These are phyloP conservation scores for Porodaedalea pini DNA, from an alignment of 1,284 basidiomycete species.

Conservation along the genomic window DNA sequence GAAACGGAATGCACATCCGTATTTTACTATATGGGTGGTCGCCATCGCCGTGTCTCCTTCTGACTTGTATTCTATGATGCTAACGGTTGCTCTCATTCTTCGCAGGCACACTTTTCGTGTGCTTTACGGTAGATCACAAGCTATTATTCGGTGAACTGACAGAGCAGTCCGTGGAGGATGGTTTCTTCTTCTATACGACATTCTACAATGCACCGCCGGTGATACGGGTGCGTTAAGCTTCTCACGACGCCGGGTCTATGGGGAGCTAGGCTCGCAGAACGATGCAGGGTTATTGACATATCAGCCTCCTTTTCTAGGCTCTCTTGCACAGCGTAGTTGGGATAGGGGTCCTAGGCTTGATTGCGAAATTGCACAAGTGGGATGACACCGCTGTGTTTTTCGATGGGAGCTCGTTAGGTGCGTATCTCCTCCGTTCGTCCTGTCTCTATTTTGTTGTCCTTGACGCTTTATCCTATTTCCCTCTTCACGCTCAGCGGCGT, in stretches of 20 bases:
- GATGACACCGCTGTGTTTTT: constrained; percentile 90
- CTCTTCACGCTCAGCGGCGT: constrained; percentile 48
- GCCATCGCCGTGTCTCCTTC: not conserved
- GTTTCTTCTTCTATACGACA: constrained; percentile 82
- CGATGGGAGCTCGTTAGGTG: constrained; percentile 82
- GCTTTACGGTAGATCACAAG: constrained; percentile 81
- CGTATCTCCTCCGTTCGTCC: constrained; percentile 22
- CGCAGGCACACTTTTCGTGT: constrained; percentile 82
- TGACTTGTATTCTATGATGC: constrained; percentile 9
- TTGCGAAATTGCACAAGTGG: constrained; percentile 81
- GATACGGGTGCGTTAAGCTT: constrained; percentile 63
- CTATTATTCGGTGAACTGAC: constrained; percentile 68
- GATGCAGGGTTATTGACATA: not conserved
- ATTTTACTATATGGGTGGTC: not conserved
- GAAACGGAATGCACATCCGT: not conserved
- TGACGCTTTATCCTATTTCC: constrained; percentile 1
- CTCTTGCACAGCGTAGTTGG: constrained; percentile 80
- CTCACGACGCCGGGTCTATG: not conserved
- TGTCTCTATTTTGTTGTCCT: constrained; percentile 8
- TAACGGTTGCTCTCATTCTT: not conserved
- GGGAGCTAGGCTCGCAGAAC: not conserved
- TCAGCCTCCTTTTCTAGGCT: constrained; percentile 42
- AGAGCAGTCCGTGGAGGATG: constrained; percentile 65
- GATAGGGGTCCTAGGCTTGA: constrained; percentile 66
- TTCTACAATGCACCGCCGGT: constrained; percentile 88